Evolutionary conservation across 2,329 filamentous ascomycete genomes (phyloP), one percentile per base, ranked within the genome.

Genomic region (Neurospora sp.): DNA sequence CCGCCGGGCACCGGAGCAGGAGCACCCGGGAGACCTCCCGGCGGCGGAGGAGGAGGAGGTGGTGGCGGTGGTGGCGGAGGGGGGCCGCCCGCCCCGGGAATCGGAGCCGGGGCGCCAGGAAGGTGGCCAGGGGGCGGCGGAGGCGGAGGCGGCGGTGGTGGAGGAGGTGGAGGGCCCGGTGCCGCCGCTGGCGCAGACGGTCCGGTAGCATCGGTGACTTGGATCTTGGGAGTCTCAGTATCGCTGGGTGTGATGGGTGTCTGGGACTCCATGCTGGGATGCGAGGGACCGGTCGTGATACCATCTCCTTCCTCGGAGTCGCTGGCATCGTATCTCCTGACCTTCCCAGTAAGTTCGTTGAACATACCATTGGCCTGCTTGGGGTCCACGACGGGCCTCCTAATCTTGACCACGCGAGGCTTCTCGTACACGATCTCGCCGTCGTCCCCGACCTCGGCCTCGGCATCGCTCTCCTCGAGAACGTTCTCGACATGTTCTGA

Each of bases 391-490:
- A 85, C 81, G 11, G 93, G 93, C 72, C 93, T 87, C 78, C 88
- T 90, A 80, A 95, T 88, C 79, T 96, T 87, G 70, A 97, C 87
- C 67, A 97, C 82, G 69, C 90, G 87, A 46, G 94, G 92, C 80
- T 90, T 95, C 81, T 94, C 92, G 73, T 90, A 91, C 33, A 95
- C 80, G 52, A 90, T 84, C 43, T 90, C 89, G 7, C 82, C 81
- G 19, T 77, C 78, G 39, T 82, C 85, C 40, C 86, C 87, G 15
- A 82, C 83, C 17, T 87, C 85, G 2, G 86, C 84, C 17, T 87
- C 85, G 2, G 86, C 84, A 28, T 82, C 81, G 19, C 84, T 84
- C n/a, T 80, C 80, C 38, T 82, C 81, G 76, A 79, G 74, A 77
- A 81, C 76, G 76, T 83, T 80, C 78, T 86, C 77, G 40, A 73